A percentile compares a stretch with the other conserved stretches of the same genome.
phyloP scores from a whole-genome alignment of 352 stramenopile species.

The Thalassiosira oceanica region DNA sequence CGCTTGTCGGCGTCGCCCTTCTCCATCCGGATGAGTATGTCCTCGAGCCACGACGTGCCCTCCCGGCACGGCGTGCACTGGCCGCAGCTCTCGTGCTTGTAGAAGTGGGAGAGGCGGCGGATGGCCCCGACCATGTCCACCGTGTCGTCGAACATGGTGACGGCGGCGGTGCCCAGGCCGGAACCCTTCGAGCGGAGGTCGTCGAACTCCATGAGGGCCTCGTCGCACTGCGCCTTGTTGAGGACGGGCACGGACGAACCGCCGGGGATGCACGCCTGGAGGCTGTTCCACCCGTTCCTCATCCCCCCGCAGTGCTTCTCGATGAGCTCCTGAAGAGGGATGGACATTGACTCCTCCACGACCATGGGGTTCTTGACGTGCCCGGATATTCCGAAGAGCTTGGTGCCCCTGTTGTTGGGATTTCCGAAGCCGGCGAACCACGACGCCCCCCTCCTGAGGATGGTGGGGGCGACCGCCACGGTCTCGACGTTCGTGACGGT shows the following conservation, averaged over 20 bases:
- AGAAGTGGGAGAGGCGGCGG: conserved; percentile 97
- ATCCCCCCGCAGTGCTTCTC: conserved; percentile 98
- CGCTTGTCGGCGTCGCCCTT: conserved; percentile 94
- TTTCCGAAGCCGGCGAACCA: conserved; percentile 97
- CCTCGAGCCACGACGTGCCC: conserved; percentile 96
- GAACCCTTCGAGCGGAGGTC: conserved; percentile 94
- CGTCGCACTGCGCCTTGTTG: conserved; percentile 90
- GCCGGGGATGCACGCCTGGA: conserved; percentile 97
- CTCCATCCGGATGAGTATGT: conserved; percentile 97
- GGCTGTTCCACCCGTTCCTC: conserved; percentile 96
- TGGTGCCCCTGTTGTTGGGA: conserved; percentile 98
- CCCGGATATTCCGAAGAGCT: conserved; percentile 99
- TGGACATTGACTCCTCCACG: conserved; percentile 98
- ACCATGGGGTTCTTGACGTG: conserved; percentile 99
- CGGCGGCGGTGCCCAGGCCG: conserved; percentile 95
- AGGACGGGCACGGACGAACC: conserved; percentile 95
- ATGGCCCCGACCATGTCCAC: conserved; percentile 99
- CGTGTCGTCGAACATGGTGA: conserved; percentile 99
- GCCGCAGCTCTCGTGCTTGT: conserved; percentile 99
- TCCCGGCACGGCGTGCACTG: conserved; percentile 99
- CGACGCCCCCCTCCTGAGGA: conserved; percentile 91
- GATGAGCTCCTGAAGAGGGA: conserved; percentile 96
- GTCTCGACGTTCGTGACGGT: conserved; percentile 99
- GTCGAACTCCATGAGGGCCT: conserved; percentile 99
- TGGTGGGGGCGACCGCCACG: conserved; percentile 96